Percentiles rank a stretch among this genome's conserved stretches.
These are phyloP conservation scores for Pestalotiopsis sp. DNA, from an alignment of 2,329 filamentous ascomycete species.

Conservation along the genomic window DNA sequence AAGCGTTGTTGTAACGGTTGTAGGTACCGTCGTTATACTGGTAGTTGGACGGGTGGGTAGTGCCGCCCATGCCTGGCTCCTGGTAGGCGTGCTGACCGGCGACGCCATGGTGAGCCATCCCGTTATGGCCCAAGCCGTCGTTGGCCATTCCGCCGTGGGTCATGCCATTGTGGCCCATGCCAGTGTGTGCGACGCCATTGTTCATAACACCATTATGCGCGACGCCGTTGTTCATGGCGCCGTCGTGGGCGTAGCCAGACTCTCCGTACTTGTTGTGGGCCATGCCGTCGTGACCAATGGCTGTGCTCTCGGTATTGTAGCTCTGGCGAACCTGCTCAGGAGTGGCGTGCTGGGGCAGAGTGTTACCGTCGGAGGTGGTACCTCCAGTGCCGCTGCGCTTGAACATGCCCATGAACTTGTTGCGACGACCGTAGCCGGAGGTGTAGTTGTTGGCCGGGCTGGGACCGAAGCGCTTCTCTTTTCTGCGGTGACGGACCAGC, in stretches of 20 bases:
- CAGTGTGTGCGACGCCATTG: neutral
- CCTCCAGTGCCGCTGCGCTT: slow-evolving; percentile 23
- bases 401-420: slow-evolving; percentile 35
- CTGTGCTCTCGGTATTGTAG: slow-evolving; percentile 38
- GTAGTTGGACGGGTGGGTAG: slow-evolving; percentile 21
- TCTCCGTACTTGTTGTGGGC: slow-evolving; percentile 33
- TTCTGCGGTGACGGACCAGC: slow-evolving; percentile 70
- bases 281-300: slow-evolving; percentile 26
- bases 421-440: slow-evolving; percentile 33
- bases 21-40: slow-evolving; percentile 21
- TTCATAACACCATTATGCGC: slow-evolving; percentile 20
- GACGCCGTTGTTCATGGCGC: slow-evolving; percentile 16
- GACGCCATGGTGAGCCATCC: neutral
- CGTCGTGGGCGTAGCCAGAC: slow-evolving; percentile 28
- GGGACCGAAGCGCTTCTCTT: slow-evolving; percentile 43
- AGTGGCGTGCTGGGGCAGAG: slow-evolving; percentile 36
- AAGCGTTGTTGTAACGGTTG: neutral
- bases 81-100: slow-evolving; percentile 30
- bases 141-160: neutral
- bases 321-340: slow-evolving; percentile 36
- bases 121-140: too few species aligned
- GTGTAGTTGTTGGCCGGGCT: slow-evolving; percentile 44
- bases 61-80: slow-evolving; percentile 21
- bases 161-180: neutral
- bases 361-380: slow-evolving; percentile 28